These are phyloP conservation scores for Lentinus tigrinus DNA, from an alignment of 768 basidiomycete species.

Conservation along the genomic window DNA sequence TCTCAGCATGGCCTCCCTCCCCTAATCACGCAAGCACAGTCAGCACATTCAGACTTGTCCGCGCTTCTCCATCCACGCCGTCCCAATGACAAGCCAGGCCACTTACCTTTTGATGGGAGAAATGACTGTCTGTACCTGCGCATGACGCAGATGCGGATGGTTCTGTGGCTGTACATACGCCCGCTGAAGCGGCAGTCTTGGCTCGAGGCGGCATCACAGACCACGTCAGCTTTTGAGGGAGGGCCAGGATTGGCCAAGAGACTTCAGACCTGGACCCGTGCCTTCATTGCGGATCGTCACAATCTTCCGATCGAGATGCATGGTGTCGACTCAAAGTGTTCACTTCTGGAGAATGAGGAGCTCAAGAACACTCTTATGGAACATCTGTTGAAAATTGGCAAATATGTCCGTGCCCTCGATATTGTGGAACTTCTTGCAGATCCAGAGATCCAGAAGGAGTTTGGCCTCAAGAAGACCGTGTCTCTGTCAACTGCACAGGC, in stretches of 20 bases:
- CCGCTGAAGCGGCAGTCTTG: not conserved
- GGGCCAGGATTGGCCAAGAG: not conserved
- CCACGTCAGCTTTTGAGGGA: not conserved
- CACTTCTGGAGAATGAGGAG: slow-evolving; percentile 15
- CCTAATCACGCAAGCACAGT: not conserved
- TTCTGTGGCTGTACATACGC: slow-evolving; percentile 1
- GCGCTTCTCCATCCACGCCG: not conserved
- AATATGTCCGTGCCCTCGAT: slow-evolving; percentile 16
- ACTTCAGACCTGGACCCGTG: not conserved
- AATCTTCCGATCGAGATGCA: slow-evolving; percentile 16
- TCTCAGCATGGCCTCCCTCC: too few relatives aligned
- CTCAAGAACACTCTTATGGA: slow-evolving; percentile 1
- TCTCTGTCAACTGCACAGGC: slow-evolving; percentile 31
- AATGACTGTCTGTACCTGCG: slow-evolving; percentile 5
- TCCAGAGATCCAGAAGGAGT: slow-evolving; percentile 3
- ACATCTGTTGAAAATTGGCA: slow-evolving; percentile 17
- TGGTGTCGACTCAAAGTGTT: slow-evolving; percentile 21
- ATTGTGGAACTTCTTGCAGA: slow-evolving; percentile 10
- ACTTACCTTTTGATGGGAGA: not conserved
- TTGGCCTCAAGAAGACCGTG: slow-evolving; percentile 21
- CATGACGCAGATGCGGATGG: slow-evolving; percentile 6
- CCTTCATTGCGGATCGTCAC: not conserved
- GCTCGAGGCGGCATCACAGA: not conserved
- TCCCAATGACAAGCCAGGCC: not conserved
- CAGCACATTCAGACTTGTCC: not conserved